Conservation (phyloP, 2,329 filamentous ascomycete species). For the Dothidotthia symphoricarpi region DNA sequence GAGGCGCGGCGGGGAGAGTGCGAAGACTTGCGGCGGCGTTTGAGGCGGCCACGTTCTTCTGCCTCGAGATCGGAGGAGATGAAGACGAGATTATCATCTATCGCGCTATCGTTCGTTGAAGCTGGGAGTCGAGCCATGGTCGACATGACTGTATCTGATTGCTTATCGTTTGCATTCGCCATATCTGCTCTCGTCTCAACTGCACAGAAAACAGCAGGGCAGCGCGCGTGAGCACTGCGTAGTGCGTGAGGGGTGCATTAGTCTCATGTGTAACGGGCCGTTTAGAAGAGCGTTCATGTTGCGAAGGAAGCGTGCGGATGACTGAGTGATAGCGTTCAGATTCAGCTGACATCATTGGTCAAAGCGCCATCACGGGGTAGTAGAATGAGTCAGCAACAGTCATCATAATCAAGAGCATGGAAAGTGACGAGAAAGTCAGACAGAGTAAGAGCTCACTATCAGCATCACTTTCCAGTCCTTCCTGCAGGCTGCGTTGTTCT, state of each 20-base stretch:
- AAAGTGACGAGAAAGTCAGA: too few relatives aligned
- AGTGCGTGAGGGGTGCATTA: conserved; percentile 20
- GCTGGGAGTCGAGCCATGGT: conserved; percentile 1
- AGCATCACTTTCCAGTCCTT: too few relatives aligned
- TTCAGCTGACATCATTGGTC: too few relatives aligned
- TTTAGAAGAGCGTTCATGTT: conserved; percentile 14
- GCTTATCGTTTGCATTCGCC: background rate
- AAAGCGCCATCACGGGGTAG: too few relatives aligned
- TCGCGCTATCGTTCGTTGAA: conserved; percentile 40
- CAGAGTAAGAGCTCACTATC: too few relatives aligned
- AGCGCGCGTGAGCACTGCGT: conserved; percentile 4
- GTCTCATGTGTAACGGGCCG: conserved; percentile 19
- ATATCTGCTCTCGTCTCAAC: conserved; percentile 6
- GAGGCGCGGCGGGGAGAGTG: conserved; percentile 30
- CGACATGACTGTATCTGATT: conserved; percentile 1
- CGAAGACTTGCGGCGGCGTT: conserved; percentile 31
- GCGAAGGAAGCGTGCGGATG: too few relatives aligned
- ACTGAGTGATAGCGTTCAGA: too few relatives aligned
- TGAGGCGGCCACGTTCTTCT: conserved; percentile 35
- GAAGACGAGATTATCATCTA: conserved; percentile 46
- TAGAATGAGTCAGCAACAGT: too few relatives aligned
- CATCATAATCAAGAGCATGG: too few relatives aligned
- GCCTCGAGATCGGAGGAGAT: conserved; percentile 38
- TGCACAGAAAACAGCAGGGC: conserved; percentile 5
- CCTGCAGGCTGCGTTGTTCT: too few relatives aligned